Base-by-base conservation (phyloP, 495 filamentous ascomycete genomes). In the Aspergillus haitiensis region DNA sequence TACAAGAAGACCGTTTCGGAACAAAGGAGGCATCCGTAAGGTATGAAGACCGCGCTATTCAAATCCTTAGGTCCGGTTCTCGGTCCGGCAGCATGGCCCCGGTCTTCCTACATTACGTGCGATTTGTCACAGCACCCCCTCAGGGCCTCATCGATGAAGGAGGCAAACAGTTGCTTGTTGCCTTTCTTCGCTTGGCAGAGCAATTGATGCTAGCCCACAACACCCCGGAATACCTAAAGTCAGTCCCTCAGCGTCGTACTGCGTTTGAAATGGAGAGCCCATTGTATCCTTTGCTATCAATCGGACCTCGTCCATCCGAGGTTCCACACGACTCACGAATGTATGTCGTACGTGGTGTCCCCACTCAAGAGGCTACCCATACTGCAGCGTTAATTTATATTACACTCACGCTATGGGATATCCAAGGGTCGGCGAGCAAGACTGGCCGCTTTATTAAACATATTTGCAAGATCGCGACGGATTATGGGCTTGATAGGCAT, bases 1-100 rank as follows among this genome's bases (percentile, higher is more conserved):
- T 80, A 11, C 64, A 71, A n/a, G 77, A 80, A 59, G 71, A 76
- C 46, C 72, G 77, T 36, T 80, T 75, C 40, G 77, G 77, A 3
- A 64, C 56, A 52, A 72, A 71, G 45, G 36, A 65, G 15, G 52
- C 65, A 27, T 70, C 70, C 12, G 56, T 66, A 35, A 34, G 47
- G 5, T 76, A 74, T 58, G 65, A 68, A 1, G 59, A 74, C 11
- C 67, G 64, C 36, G 77, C 75, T 8, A 58, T 70, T 10, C 67
- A 68, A 35, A 59, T 77, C 16, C 56, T 77, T 48, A 70, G 75
- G 27, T 61, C 68, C 0, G 70, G 69, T 3, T 58, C 67, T 7
- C 72, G 71, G 31, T 59, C 53, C 15, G 69, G 66, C 40, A 49
- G 42, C 11, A 31, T 65, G 0, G 70, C 70, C 2, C 70, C 72